Base-by-base conservation (phyloP, 2,329 filamentous ascomycete species). In the Botrytis fragariae region DNA sequence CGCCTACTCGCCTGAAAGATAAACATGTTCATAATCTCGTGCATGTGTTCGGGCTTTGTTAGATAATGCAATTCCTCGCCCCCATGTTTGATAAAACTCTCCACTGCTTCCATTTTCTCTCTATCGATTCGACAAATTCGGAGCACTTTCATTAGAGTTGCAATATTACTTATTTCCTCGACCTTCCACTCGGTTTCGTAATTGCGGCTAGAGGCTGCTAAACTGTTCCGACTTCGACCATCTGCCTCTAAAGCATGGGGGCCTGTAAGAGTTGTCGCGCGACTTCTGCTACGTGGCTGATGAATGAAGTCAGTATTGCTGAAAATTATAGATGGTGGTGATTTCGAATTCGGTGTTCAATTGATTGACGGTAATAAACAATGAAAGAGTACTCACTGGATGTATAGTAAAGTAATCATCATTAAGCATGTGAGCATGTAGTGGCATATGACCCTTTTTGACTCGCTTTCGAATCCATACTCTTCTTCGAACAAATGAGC, bases 401-500 rank as follows among this genome's bases (percentile, higher is more conserved):
- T 90, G 87, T 71, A 97, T 89, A 0, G 90, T 91, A 79, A 97
- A 97, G 81, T 97, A 97, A 75, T 95, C 92, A 2, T 89, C 84
- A 75, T 89, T 93, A 72, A 95, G 85, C 83, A 91, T 87, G 77
- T 94, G 90, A 1, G 88, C 87, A 76, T 90, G 87, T 68, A 77
- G 76, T 2, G 64, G 62, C 20, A 73, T 65, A 68, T 87, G 84
- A 7, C 83, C 84, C 80, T 89, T 88, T 83, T 92, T 93, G 70
- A 92, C 87, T 48, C 96, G 87, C 81, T 93, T 92, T 61, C 96
- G 87, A 72, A 95, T 89, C 96, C 96, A 99, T 35, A 93, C 90
- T 75, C 96, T 88, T 77, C 96, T 87, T 51, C 96, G 88, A n/a
- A 98, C 96, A 80, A 95, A 99, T 1, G 94, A 97, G 81, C 95